Base-by-base conservation (phyloP, 139 green algal species). In the Chlorella sp. region DNA sequence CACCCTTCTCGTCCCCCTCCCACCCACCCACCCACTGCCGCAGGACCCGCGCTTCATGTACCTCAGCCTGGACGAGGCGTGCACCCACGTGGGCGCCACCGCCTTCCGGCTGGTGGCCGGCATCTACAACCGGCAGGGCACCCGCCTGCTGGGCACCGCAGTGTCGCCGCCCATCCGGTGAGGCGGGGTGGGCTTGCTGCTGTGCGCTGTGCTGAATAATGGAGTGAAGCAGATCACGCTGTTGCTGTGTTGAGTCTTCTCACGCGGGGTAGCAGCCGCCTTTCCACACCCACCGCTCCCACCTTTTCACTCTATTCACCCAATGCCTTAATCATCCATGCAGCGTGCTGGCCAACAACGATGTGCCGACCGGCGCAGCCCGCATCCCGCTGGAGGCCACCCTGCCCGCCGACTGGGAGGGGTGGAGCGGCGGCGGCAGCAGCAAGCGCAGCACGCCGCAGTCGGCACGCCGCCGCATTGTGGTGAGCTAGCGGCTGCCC, bases 281-380 rank as follows among this genome's bases (percentile, higher is more conserved):
- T n/a, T n/a, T n/a, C n/a, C n/a, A n/a, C n/a, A n/a, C n/a, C n/a
- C n/a, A n/a, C n/a, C n/a, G n/a, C n/a, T n/a, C n/a, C n/a, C n/a
- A n/a, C n/a, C n/a, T n/a, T n/a, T n/a, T n/a, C n/a, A n/a, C n/a
- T n/a, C n/a, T n/a, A n/a, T n/a, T n/a, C n/a, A n/a, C n/a, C n/a
- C n/a, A n/a, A n/a, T n/a, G n/a, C n/a, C n/a, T n/a, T n/a, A n/a
- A n/a, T n/a, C n/a, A n/a, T n/a, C n/a, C n/a, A n/a, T n/a, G n/a
- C 51, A 60, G 51, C 12, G 92, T 95, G 56, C 68, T 95, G 82
- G 90, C 90, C 87, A 95, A 95, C 87, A 95, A 95, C 51, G 92
- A 95, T 78, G 90, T 91, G 36, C 92, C 92, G 47, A 90, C 82
- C 17, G 92, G 92, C 56, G 90, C 92, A 13, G 92, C 92, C 39